Conservation (phyloP, 148 eudicot species). For the Suaeda aralocaspica region DNA sequence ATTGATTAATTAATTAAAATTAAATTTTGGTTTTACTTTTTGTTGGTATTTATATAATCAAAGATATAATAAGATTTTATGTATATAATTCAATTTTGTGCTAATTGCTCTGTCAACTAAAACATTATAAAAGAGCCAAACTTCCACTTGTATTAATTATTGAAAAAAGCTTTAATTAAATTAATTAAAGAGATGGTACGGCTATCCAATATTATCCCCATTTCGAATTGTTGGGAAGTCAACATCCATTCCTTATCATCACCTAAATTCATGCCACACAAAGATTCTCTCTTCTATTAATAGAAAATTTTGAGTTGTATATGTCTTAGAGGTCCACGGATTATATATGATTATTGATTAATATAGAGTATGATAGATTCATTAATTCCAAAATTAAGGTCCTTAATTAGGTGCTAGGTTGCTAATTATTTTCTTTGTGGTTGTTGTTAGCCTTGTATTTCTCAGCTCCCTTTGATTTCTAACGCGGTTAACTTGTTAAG, state of each 20-base stretch:
- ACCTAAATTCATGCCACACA: constrained; percentile 55
- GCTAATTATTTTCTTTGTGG: constrained; percentile 1
- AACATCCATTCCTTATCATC: constrained; percentile 76
- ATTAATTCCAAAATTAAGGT: constrained; percentile 15
- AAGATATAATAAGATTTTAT: background rate
- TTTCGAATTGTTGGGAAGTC: constrained; percentile 78
- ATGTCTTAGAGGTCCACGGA: constrained; percentile 7
- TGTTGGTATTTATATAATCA: background rate
- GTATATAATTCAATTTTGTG: background rate
- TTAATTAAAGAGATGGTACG: constrained; percentile 46
- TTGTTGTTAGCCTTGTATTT: constrained; percentile 17
- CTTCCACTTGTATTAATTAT: constrained; percentile 31
- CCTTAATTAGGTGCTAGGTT: constrained; percentile 21
- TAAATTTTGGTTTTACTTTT: constrained; percentile 20
- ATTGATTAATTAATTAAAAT: background rate
- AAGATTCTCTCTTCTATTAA: constrained; percentile 54
- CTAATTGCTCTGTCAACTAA: constrained; percentile 37
- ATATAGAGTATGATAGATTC: background rate
- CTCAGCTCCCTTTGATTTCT: background rate
- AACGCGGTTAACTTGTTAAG: background rate
- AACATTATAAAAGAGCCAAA: constrained; percentile 28
- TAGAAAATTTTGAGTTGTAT: constrained; percentile 31
- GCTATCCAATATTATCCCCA: constrained; percentile 65
- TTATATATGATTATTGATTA: constrained; percentile 8
- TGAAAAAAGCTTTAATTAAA: constrained; percentile 21